phyloP scores from a whole-genome alignment of 129 eudicot genomes.

The Rutidosis leptorrhynchoides region DNA sequence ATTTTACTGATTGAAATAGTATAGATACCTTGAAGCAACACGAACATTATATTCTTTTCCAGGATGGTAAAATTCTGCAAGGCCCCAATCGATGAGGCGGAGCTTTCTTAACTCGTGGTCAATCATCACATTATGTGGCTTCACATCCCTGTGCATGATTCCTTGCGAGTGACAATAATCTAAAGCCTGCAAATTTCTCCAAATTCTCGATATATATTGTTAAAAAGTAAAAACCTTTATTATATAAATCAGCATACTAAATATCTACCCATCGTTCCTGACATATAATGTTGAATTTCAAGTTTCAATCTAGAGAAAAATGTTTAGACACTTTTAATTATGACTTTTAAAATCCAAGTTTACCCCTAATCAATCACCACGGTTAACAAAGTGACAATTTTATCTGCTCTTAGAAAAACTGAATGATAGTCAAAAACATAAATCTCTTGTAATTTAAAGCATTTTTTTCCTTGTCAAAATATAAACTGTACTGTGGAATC shows the following conservation, averaged over 20 bases:
- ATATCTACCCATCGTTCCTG: neutral
- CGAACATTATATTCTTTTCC: slow-evolving; percentile 96
- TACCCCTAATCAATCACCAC: neutral
- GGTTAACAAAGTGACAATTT: neutral
- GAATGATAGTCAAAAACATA: neutral
- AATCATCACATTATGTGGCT: slow-evolving; percentile 98
- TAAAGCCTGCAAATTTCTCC: slow-evolving; percentile 57
- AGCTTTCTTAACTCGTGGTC: slow-evolving; percentile 95
- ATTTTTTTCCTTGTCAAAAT: neutral
- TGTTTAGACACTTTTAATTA: neutral
- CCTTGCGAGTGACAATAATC: slow-evolving; percentile 99
- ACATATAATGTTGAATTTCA: neutral
- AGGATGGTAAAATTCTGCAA: slow-evolving; percentile 97
- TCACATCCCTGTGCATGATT: slow-evolving; percentile 97
- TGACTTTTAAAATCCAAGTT: neutral
- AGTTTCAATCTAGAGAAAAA: neutral
- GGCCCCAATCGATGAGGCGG: slow-evolving; percentile 98
- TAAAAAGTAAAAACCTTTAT: neutral
- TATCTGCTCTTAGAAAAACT: neutral
- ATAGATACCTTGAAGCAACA: slow-evolving; percentile 86
- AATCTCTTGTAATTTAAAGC: neutral
- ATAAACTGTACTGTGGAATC: neutral
- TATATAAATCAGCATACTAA: neutral
- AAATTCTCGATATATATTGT: neutral
- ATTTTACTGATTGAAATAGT: neutral